phyloP scores from a whole-genome alignment of 106 monocot species.

The Dendrobium nobile region DNA sequence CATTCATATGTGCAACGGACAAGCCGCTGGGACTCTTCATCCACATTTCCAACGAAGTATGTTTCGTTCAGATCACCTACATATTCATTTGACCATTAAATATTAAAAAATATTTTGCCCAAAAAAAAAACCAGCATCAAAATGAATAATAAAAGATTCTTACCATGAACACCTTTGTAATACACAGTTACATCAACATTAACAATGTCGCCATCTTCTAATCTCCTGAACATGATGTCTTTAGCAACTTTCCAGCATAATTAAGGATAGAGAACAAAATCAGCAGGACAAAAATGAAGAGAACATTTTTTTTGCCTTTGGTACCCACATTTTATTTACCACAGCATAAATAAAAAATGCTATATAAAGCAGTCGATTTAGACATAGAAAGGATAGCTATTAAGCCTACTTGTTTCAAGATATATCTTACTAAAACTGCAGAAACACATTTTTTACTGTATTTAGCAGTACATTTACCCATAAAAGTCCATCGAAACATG shows the following conservation, averaged over 20 bases:
- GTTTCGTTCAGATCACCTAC: constrained; percentile 98
- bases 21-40: constrained; percentile 80
- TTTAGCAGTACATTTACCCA: neutral
- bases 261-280: neutral
- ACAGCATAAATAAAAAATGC: neutral
- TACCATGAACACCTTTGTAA: constrained; percentile 97
- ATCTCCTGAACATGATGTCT: constrained; percentile 41
- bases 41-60: constrained; percentile 88
- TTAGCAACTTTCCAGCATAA: neutral
- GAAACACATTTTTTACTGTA: neutral
- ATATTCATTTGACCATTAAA: constrained; percentile 1
- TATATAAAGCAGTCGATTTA: neutral
- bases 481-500: neutral
- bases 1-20: constrained; percentile 92
- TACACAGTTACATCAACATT: constrained; percentile 96
- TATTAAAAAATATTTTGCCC: neutral
- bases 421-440: neutral
- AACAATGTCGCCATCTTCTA: constrained; percentile 98
- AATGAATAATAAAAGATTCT: neutral
- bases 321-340: neutral
- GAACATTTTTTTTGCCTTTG: neutral
- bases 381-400: neutral
- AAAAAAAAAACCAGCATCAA: neutral
- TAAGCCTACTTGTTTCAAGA: neutral
- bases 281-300: neutral